These are phyloP conservation scores for Phytophthora gonapodyides DNA, from an alignment of 352 stramenopile species.

Conservation along the genomic window DNA sequence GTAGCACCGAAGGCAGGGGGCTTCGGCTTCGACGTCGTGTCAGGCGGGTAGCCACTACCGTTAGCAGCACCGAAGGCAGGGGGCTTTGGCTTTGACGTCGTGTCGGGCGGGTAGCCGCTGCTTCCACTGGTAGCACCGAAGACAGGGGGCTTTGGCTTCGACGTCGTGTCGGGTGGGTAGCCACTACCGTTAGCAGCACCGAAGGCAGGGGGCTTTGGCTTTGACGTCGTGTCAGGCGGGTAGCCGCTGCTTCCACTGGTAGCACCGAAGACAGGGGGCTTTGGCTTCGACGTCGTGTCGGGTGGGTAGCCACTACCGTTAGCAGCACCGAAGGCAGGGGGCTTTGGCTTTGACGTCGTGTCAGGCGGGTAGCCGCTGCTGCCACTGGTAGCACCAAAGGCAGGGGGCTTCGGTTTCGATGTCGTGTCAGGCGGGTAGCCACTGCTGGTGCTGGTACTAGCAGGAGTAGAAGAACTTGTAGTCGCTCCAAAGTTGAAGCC, in stretches of 20 bases:
- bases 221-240: conserved; percentile 31
- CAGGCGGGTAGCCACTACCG: conserved; percentile 37
- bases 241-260: conserved; percentile 18
- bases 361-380: conserved; percentile 8
- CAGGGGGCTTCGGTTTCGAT: conserved; percentile 15
- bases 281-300: conserved; percentile 19
- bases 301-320: conserved; percentile 31
- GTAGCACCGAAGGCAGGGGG: conserved; percentile 30
- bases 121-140: conserved; percentile 17
- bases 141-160: conserved; percentile 29
- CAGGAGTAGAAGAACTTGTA: background rate
- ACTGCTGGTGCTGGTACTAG: background rate
- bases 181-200: conserved; percentile 14
- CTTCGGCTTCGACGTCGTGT: conserved; percentile 46
- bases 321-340: conserved; percentile 4
- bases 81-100: conserved; percentile 37
- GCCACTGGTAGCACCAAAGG: background rate
- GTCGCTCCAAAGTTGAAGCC: background rate
- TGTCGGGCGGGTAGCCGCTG: conserved; percentile 46
- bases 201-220: conserved; percentile 23
- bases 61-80: conserved; percentile 24
- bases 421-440: conserved; percentile 23
- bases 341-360: conserved; percentile 26
- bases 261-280: conserved; percentile 8
- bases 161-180: conserved; percentile 43